Conservation (phyloP, 2,329 filamentous ascomycete species). For the Pseudocercospora crystallina region DNA sequence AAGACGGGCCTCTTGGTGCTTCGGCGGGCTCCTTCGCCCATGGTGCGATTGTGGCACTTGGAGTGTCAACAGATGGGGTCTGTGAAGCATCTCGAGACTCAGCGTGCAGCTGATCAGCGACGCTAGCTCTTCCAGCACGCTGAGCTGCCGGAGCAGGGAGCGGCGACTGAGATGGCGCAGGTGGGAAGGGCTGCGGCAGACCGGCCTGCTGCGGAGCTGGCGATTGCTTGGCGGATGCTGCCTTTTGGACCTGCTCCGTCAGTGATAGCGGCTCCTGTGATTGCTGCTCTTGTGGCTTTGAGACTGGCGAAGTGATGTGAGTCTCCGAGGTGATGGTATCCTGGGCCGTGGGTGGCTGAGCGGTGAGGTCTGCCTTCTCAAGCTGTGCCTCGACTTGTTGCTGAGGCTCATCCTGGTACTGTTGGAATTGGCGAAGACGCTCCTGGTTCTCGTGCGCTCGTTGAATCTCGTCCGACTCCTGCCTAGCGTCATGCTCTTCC, state of each 20-base stretch:
- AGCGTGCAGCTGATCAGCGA: constrained; percentile 70
- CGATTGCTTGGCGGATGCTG: constrained; percentile 61
- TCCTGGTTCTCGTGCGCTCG: constrained; percentile 51
- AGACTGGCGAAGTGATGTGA: no score
- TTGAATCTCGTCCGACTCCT: constrained; percentile 48
- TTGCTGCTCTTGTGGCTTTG: constrained; percentile 31
- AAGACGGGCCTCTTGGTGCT: constrained; percentile 77
- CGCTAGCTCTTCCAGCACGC: constrained; percentile 70
- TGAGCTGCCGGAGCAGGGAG: constrained; percentile 87
- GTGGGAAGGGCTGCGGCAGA: constrained; percentile 74
- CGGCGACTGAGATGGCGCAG: constrained; percentile 73
- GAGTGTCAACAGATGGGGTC: constrained; percentile 67
- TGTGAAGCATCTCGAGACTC: constrained; percentile 72
- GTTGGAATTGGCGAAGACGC: constrained; percentile 80
- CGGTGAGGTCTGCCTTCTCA: constrained; percentile 30
- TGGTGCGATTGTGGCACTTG: constrained; percentile 75
- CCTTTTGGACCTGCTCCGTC: constrained; percentile 81
- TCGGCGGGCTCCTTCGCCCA: constrained; percentile 86
- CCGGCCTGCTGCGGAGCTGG: constrained; percentile 53
- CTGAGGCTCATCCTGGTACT: constrained; percentile 57
- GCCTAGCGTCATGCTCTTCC: constrained; percentile 52
- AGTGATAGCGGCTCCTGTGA: constrained; percentile 63
- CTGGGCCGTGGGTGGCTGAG: no score
- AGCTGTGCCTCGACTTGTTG: constrained; percentile 3
- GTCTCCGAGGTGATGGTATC: no score